These are phyloP conservation scores for Penicillium sp. DNA, from an alignment of 2,329 filamentous ascomycete genomes.

Conservation along the genomic window DNA sequence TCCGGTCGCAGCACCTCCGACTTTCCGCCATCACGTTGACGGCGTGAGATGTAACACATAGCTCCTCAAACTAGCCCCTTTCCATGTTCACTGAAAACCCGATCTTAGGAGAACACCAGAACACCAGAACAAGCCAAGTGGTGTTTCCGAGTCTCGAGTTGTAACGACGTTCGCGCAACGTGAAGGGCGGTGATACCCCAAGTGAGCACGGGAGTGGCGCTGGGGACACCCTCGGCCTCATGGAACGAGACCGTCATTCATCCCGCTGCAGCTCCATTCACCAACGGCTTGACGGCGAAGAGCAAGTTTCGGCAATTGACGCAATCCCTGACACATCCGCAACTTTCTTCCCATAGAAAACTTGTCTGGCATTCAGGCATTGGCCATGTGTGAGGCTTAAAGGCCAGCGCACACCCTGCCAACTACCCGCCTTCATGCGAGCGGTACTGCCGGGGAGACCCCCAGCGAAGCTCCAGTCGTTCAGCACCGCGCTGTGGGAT, in stretches of 20 bases:
- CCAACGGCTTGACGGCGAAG: conserved; percentile 2
- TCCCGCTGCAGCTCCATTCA: conserved; percentile 14
- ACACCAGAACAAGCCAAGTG: no score
- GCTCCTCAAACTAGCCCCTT: no score
- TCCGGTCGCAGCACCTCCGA: no score
- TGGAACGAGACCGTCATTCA: not conserved
- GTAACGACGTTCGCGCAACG: not conserved
- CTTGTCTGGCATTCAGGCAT: not conserved
- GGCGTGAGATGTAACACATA: no score
- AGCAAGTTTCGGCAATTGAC: conserved; percentile 1
- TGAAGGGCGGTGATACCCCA: not conserved
- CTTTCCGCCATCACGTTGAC: no score
- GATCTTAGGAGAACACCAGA: no score
- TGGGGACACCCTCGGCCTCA: conserved; percentile 13
- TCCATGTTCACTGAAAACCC: no score
- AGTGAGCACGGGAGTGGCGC: conserved; percentile 13
- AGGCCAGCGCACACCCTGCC: conserved; percentile 24
- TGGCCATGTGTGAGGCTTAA: conserved; percentile 31
- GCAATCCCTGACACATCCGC: not conserved
- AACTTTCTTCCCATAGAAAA: not conserved
- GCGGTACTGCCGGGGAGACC: conserved; percentile 74
- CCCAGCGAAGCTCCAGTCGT: conserved; percentile 68
- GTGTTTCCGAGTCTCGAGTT: no score
- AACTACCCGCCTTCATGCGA: conserved; percentile 57
- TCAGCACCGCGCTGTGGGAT: conserved; percentile 69